Evolutionary conservation across 2,329 filamentous ascomycete genomes (phyloP).

Genomic region (Penicillium sp.): DNA sequence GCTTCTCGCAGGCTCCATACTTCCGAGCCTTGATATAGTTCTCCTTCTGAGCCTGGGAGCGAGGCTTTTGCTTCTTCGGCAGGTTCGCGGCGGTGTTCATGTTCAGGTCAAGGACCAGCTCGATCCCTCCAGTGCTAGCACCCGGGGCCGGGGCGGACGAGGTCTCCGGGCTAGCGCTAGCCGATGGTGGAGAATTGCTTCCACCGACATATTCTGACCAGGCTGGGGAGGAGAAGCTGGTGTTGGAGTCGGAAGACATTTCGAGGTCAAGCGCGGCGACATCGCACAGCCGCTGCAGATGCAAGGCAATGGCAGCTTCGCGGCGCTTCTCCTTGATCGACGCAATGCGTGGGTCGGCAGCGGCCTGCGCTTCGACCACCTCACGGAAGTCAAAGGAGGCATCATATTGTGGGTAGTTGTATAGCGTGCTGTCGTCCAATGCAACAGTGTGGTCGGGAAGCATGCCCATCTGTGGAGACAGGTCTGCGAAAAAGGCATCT

Average conservation of each 20-base stretch:
- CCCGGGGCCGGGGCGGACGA: constrained; percentile 21
- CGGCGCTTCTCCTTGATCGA: constrained; percentile 46
- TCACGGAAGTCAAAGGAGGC: constrained; percentile 28
- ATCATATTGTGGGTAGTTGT: constrained; percentile 21
- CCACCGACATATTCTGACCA: constrained; percentile 34
- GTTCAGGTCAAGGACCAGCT: constrained; percentile 47
- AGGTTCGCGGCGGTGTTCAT: constrained; percentile 46
- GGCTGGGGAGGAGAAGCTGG: constrained; percentile 35
- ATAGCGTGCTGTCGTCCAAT: constrained; percentile 18
- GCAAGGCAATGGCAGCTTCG: constrained; percentile 45
- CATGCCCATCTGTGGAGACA: constrained; percentile 23
- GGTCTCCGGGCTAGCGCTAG: constrained; percentile 26
- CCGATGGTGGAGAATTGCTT: constrained; percentile 28
- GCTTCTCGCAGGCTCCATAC: constrained; percentile 47
- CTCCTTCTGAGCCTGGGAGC: constrained; percentile 45
- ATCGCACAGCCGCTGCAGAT: constrained; percentile 42
- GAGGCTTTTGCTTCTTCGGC: constrained; percentile 46
- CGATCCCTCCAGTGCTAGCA: constrained; percentile 31
- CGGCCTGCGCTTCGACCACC: constrained; percentile 42
- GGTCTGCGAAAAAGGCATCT: constrained; percentile 17
- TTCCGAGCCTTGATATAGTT: constrained; percentile 48
- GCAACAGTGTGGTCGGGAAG: constrained; percentile 19
- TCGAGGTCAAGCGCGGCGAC: constrained; percentile 30
- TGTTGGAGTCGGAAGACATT: constrained; percentile 32
- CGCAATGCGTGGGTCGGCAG: constrained; percentile 35